Conservation (phyloP, 305 asterid genomes). For the Andrographis paniculata region DNA sequence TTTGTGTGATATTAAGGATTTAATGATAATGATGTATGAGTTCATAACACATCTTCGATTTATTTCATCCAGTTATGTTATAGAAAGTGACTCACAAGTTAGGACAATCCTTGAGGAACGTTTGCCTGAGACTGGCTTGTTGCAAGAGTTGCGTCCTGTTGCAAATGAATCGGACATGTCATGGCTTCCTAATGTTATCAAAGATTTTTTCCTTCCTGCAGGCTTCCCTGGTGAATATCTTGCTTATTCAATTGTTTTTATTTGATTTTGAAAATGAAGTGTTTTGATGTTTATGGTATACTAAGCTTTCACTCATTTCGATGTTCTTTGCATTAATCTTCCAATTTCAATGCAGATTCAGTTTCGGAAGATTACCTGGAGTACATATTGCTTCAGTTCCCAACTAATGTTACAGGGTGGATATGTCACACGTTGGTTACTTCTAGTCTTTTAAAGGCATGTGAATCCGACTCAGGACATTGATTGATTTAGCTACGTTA, state of each 20-base stretch:
- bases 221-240: conserved; percentile 74
- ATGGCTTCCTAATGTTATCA: conserved; percentile 62
- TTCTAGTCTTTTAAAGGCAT: conserved; percentile 91
- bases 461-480: conserved; percentile 36
- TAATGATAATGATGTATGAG: not conserved
- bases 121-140: conserved; percentile 22
- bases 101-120: conserved; percentile 46
- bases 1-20: conserved; percentile 7
- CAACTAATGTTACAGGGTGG: conserved; percentile 97
- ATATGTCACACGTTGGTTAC: conserved; percentile 90
- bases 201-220: conserved; percentile 76
- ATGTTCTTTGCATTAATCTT: conserved; percentile 6
- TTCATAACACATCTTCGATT: conserved; percentile 3
- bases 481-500: conserved; percentile 14
- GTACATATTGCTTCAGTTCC: conserved; percentile 86
- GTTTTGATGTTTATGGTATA: not conserved
- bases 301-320: conserved; percentile 4
- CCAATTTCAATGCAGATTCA: conserved; percentile 44
- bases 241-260: conserved; percentile 11
- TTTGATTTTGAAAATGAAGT: not conserved
- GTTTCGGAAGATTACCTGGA: conserved; percentile 93
- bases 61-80: conserved; percentile 44
- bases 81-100: conserved; percentile 44
- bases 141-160: conserved; percentile 17
- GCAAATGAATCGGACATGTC: conserved; percentile 25